Evolutionary conservation across 495 filamentous ascomycete species (phyloP).

Genomic region (Podospora tetraspora): DNA sequence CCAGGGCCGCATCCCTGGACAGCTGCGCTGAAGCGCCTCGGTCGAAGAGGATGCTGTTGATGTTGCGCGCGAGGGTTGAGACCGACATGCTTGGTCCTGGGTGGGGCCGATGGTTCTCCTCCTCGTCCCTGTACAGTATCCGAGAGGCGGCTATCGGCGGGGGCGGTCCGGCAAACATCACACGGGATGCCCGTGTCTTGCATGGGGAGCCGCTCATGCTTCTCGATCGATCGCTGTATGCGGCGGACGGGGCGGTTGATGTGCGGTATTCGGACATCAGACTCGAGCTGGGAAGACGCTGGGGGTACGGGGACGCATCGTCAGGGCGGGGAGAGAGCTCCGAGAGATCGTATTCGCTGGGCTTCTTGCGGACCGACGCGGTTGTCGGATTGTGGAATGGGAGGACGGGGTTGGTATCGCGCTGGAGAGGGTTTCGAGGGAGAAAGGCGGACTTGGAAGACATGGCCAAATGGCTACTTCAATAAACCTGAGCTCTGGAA

Average conservation of each 20-base stretch:
- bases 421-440: constrained; percentile 25
- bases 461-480: constrained; percentile 13
- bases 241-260: constrained; percentile 12
- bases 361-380: constrained; percentile 27
- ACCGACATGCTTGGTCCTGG: constrained; percentile 5
- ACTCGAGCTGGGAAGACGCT: background rate
- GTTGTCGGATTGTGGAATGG: constrained; percentile 23
- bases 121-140: constrained; percentile 29
- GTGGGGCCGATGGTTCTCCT: constrained; percentile 14
- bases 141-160: constrained; percentile 30
- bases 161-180: constrained; percentile 32
- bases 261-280: background rate
- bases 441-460: constrained; percentile 24
- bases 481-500: background rate
- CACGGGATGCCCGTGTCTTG: constrained; percentile 16
- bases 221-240: constrained; percentile 15
- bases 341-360: constrained; percentile 39
- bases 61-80: constrained; percentile 21
- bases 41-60: constrained; percentile 34
- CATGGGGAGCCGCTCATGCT: constrained; percentile 21
- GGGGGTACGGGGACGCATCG: constrained; percentile 26
- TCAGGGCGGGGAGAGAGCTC: constrained; percentile 41
- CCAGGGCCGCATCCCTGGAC: constrained; percentile 10
- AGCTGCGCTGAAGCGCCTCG: constrained; percentile 7
- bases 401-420: constrained; percentile 23